Evolutionary conservation across 257 asterid species (phyloP).

Genomic region (Nicotiana paniculata): DNA sequence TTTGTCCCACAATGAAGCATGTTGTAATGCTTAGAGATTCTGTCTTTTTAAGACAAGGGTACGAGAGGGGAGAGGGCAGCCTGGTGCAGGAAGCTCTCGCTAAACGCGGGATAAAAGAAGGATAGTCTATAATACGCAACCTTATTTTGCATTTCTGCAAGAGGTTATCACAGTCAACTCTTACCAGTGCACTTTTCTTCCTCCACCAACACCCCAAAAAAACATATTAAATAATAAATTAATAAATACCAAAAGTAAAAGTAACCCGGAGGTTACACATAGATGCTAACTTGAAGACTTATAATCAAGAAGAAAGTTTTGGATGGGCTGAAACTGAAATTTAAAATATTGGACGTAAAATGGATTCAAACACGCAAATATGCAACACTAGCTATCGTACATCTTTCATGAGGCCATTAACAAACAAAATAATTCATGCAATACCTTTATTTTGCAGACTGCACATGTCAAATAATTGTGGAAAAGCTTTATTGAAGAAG

Average conservation of each 20-base stretch:
- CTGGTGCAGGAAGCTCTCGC: no score
- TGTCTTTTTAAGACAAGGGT: no score
- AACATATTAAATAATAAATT: no score
- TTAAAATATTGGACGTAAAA: not conserved
- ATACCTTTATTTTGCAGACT: constrained; percentile 52
- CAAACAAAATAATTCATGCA: constrained; percentile 11
- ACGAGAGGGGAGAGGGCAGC: no score
- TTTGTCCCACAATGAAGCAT: no score
- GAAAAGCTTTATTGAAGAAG: constrained; percentile 65
- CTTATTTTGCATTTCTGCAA: no score
- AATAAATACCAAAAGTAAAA: not conserved
- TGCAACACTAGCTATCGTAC: not conserved
- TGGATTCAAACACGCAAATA: not conserved
- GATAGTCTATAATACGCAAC: not conserved
- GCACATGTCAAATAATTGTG: constrained; percentile 64
- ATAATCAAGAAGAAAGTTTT: not conserved
- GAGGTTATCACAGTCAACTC: not conserved
- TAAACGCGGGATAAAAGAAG: no score
- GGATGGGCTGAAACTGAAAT: not conserved
- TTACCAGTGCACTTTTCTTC: no score
- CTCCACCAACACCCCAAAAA: no score
- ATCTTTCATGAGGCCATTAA: constrained; percentile 4
- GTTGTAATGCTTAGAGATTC: no score
- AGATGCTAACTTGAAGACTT: not conserved
- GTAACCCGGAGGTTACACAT: not conserved